These are phyloP conservation scores for Geotrichum siamense DNA, from an alignment of 1,139 yeast genomes.

Conservation along the genomic window DNA sequence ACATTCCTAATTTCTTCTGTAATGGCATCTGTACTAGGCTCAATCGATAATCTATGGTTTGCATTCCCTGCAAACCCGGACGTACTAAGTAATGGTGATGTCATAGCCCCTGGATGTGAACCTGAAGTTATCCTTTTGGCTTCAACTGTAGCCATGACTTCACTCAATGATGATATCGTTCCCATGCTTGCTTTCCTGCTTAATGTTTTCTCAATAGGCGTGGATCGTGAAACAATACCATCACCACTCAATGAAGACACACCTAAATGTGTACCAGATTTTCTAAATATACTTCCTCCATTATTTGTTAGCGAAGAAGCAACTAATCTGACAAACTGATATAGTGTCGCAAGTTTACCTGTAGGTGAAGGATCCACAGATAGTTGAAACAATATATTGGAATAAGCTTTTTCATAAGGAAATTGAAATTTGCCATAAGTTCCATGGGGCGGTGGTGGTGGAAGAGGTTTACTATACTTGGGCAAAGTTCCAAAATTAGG, in stretches of 20 bases:
- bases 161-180: slow-evolving; percentile 25
- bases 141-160: slow-evolving; percentile 28
- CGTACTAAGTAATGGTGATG: slow-evolving; percentile 12
- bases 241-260: slow-evolving; percentile 25
- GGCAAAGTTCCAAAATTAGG: slow-evolving; percentile 14
- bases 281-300: slow-evolving; percentile 2
- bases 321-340: slow-evolving; percentile 30
- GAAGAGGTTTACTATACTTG: slow-evolving; percentile 9
- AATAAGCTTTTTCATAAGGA: slow-evolving; percentile 29
- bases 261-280: slow-evolving; percentile 21
- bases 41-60: slow-evolving; percentile 10
- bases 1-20: slow-evolving; percentile 31
- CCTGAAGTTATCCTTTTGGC: slow-evolving; percentile 28
- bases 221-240: slow-evolving; percentile 10
- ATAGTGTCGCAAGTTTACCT: slow-evolving; percentile 27
- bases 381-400: slow-evolving; percentile 24
- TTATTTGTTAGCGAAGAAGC: slow-evolving; percentile 25
- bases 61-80: slow-evolving; percentile 7
- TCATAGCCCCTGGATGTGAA: slow-evolving; percentile 8
- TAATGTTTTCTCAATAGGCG: slow-evolving; percentile 8
- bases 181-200: slow-evolving; percentile 19
- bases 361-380: slow-evolving; percentile 31
- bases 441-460: slow-evolving; percentile 6
- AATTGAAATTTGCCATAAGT: slow-evolving; percentile 16
- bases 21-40: slow-evolving; percentile 32